phyloP scores from a whole-genome alignment of 495 filamentous ascomycete genomes.

The Aspergillus olivimuriae region DNA sequence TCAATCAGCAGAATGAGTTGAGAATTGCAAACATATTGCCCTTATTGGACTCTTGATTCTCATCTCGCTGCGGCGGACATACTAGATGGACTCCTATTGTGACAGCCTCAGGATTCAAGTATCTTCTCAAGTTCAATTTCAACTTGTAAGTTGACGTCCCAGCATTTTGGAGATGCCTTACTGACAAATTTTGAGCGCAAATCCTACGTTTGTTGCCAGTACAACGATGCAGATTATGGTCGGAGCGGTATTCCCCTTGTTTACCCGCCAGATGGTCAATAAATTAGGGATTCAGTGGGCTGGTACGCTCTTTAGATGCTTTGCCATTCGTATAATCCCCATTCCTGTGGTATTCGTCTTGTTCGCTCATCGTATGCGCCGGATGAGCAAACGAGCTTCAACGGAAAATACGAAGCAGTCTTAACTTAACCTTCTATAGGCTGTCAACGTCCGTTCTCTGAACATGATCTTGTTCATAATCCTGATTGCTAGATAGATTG shows the following conservation, averaged over 20 bases:
- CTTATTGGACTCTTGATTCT: no score
- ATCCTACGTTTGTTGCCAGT: conserved; percentile 80
- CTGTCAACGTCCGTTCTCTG: no score
- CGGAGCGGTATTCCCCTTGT: conserved; percentile 74
- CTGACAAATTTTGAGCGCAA: conserved; percentile 41
- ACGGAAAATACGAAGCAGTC: conserved; percentile 3
- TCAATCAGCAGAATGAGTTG: no score
- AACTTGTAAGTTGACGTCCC: conserved; percentile 54
- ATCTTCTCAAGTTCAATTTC: conserved; percentile 28
- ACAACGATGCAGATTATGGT: conserved; percentile 74
- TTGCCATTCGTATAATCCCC: conserved; percentile 63
- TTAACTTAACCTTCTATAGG: no score
- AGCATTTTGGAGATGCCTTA: no score
- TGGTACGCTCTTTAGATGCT: conserved; percentile 64
- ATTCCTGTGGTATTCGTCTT: conserved; percentile 49
- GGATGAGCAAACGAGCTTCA: conserved; percentile 24
- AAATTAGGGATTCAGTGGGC: conserved; percentile 73
- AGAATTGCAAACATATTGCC: no score
- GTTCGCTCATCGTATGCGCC: conserved; percentile 25
- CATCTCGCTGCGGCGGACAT: conserved; percentile 17
- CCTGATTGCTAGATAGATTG: no score
- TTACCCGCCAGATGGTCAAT: conserved; percentile 71
- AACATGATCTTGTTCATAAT: no score
- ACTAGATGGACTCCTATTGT: conserved; percentile 26
- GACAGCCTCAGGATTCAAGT: conserved; percentile 26